These are phyloP conservation scores for Colletotrichum orbiculare DNA, from an alignment of 2,329 filamentous ascomycete species.

Conservation along the genomic window DNA sequence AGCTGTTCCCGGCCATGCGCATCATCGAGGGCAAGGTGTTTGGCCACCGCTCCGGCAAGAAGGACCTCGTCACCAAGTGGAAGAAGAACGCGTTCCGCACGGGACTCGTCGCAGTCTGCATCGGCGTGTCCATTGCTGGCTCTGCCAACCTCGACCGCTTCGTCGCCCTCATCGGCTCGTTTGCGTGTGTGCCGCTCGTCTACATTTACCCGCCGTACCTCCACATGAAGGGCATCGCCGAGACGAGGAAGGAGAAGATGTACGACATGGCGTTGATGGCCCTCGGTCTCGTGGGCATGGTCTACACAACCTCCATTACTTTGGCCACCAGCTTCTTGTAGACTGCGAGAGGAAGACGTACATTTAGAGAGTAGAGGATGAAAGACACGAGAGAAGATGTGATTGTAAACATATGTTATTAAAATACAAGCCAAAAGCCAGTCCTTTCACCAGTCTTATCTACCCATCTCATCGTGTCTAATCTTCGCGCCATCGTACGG, in stretches of 20 bases:
- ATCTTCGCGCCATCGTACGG: conserved; percentile 64
- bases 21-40: conserved; percentile 78
- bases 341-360: background rate
- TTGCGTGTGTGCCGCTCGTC: conserved; percentile 96
- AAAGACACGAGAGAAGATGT: background rate
- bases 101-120: conserved; percentile 66
- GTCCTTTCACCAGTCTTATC: background rate
- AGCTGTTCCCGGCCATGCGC: conserved; percentile 78
- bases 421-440: conserved; percentile 7
- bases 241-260: conserved; percentile 63
- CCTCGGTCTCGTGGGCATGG: conserved; percentile 73
- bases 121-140: conserved; percentile 70
- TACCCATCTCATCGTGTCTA: background rate
- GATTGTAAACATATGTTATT: background rate
- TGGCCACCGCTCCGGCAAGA: conserved; percentile 75
- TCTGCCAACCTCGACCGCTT: conserved; percentile 87
- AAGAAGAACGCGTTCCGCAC: conserved; percentile 78
- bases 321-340: conserved; percentile 54
- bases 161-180: conserved; percentile 94
- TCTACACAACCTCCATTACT: conserved; percentile 76
- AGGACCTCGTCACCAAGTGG: conserved; percentile 74
- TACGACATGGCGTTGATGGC: conserved; percentile 72
- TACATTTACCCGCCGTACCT: conserved; percentile 83
- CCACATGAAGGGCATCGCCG: conserved; percentile 75
- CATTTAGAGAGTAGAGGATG: background rate